Conservation (phyloP, 1,284 basidiomycete genomes). For the Heterobasidion occidentale region DNA sequence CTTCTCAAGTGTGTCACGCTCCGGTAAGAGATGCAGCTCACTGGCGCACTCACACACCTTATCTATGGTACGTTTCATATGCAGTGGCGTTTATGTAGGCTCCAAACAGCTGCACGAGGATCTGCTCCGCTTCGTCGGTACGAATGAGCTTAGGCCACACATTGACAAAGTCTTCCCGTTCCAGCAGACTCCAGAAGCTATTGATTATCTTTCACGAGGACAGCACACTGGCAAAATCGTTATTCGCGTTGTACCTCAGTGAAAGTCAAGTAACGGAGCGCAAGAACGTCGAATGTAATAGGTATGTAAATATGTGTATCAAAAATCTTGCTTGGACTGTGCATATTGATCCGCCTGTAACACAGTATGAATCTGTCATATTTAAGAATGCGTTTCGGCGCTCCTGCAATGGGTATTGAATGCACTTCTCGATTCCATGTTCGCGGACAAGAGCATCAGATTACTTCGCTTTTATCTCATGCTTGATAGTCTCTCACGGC, state of each 20-base stretch:
- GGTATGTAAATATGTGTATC: too few species aligned
- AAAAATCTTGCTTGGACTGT: too few species aligned
- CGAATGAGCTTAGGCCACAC: slow-evolving; percentile 24
- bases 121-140: slow-evolving; percentile 26
- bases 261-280: background rate
- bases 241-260: slow-evolving; percentile 9
- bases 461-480: too few species aligned
- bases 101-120: slow-evolving; percentile 22
- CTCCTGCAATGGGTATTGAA: too few species aligned
- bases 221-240: slow-evolving; percentile 30
- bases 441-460: too few species aligned
- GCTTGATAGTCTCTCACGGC: too few species aligned
- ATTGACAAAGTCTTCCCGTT: slow-evolving; percentile 34
- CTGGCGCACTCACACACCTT: background rate
- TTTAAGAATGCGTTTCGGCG: too few species aligned
- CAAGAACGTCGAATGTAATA: too few species aligned
- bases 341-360: too few species aligned
- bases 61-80: background rate
- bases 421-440: too few species aligned
- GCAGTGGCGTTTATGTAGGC: slow-evolving; percentile 2
- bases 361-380: too few species aligned
- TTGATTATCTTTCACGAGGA: slow-evolving; percentile 25
- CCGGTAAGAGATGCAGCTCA: background rate
- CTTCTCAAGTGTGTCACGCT: background rate
- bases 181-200: slow-evolving; percentile 28